Evolutionary conservation across 2,329 filamentous ascomycete species (phyloP), one percentile per base, ranked within the genome.

Genomic region (Escovopsis sp.): DNA sequence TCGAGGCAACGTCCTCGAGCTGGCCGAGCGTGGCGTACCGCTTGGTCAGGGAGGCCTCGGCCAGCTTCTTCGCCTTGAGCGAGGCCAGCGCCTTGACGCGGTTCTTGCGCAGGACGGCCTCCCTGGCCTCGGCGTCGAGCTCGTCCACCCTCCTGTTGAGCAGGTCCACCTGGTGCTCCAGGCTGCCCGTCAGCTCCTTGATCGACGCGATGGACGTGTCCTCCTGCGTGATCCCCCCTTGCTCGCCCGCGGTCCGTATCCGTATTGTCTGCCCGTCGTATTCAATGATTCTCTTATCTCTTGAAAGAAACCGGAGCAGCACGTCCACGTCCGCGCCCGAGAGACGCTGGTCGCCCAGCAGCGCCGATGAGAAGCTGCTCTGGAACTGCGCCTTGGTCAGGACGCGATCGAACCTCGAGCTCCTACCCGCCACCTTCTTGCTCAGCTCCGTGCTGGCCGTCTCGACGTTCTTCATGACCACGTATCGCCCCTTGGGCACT

Each of bases 181-280:
- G 70, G 39, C 82, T 81, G 34, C 74, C 68, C 25, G 87, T 81
- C 10, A 94, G 70, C 24, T 83, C 76, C 53, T 88, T 89, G 9
- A 98, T 73, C 14, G 82, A 82, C 1, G 87, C 87, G 47, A 95
- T 84, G 1, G 84, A 82, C 5, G 69, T 66, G 61, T 98, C 91
- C 52, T 93, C 81, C 43, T 79, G 67, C 1, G 83, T 84, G 48
- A 96, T 80, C 0, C 52, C 51, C 1, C 55, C 27, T 36, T 64
- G 60, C 40, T 74, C 68, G 3, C 67, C 65, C 0, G 71, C 57
- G 0, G 62, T 61, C 51, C 75, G 81, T 58, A 96, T 79, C 56
- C 84, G 88, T 50, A 98, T 71, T 0, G 79, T 84, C 48, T 76
- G 62, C 5, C 73, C 75, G 53, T 86, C 79, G 51, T 69, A 77